Evolutionary conservation across 1,284 basidiomycete species (phyloP).

Genomic region (Puccinia hordei): DNA sequence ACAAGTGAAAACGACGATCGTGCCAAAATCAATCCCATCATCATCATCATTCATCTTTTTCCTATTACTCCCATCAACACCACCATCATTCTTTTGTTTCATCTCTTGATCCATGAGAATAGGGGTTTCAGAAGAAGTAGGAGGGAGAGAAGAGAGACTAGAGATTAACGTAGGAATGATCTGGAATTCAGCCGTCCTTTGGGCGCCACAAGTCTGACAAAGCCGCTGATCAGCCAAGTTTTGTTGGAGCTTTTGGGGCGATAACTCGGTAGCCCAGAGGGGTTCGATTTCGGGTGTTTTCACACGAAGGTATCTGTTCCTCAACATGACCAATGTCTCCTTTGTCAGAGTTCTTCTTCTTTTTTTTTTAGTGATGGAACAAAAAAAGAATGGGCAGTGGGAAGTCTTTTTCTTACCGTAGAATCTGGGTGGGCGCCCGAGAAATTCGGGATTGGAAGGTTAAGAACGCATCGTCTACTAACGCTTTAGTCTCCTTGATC

Average conservation of each 20-base stretch:
- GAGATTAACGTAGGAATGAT: slow-evolving; percentile 42
- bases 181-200: slow-evolving; percentile 40
- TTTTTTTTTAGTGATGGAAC: too few species aligned
- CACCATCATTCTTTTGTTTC: not conserved
- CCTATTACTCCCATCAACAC: not conserved
- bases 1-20: slow-evolving; percentile 47
- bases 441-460: slow-evolving; percentile 39
- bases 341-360: not conserved
- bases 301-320: slow-evolving; percentile 48
- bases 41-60: not conserved
- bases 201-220: slow-evolving; percentile 2
- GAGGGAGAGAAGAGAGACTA: not conserved
- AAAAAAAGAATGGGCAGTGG: too few species aligned
- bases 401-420: slow-evolving; percentile 35
- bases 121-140: too few species aligned
- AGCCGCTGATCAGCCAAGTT: not conserved
- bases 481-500: slow-evolving; percentile 31
- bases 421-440: slow-evolving; percentile 41
- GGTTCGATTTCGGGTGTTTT: slow-evolving; percentile 35
- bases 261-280: slow-evolving; percentile 36
- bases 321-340: not conserved
- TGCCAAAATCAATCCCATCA: slow-evolving; percentile 43
- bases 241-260: not conserved
- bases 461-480: slow-evolving; percentile 44
- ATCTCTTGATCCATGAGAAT: not conserved